A percentile compares a stretch with the other conserved stretches of the same genome.
These are phyloP conservation scores for Phaeosphaeriaceae sp. DNA, from an alignment of 2,329 filamentous ascomycete species.

Conservation along the genomic window DNA sequence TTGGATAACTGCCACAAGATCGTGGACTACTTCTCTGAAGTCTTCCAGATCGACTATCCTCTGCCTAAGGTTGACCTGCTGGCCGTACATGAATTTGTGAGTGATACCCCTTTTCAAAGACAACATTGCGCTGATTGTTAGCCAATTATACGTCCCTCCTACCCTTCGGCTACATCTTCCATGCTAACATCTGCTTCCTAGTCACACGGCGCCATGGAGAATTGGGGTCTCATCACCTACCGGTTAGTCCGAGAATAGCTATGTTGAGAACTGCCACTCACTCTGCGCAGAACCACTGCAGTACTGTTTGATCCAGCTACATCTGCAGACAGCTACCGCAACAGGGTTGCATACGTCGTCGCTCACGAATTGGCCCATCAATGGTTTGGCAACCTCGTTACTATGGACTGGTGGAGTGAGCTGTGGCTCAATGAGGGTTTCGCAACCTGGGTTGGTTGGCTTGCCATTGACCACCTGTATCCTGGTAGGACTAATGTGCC, in stretches of 20 bases:
- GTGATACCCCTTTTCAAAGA: conserved; percentile 32
- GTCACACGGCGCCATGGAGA: conserved; percentile 90
- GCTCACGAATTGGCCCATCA: conserved; percentile 97
- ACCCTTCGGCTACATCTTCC: conserved; percentile 14
- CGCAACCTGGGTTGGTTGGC: conserved; percentile 97
- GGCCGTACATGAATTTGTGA: conserved; percentile 92
- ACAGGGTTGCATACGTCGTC: conserved; percentile 93
- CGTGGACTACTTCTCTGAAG: conserved; percentile 95
- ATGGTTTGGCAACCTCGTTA: conserved; percentile 95
- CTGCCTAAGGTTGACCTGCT: conserved; percentile 95
- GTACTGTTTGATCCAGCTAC: conserved; percentile 94
- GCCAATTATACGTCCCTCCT: conserved; percentile 52
- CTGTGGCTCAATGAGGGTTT: conserved; percentile 94
- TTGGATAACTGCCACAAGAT: conserved; percentile 90
- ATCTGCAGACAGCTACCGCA: conserved; percentile 89
- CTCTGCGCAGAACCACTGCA: conserved; percentile 70
- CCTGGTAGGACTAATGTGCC: conserved; percentile 60
- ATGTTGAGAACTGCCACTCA: conserved; percentile 11
- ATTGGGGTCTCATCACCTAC: conserved; percentile 98
- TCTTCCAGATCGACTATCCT: conserved; percentile 87
- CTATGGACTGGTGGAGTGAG: conserved; percentile 97
- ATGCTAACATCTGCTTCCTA: conserved; percentile 54
- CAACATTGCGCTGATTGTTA: conserved; percentile 33
- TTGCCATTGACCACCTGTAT: conserved; percentile 87
- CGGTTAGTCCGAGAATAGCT: conserved; percentile 51